Percentiles rank a stretch among this genome's conserved stretches.
These are phyloP conservation scores for Clarireedia sp. DNA, from an alignment of 2,329 filamentous ascomycete genomes.

Conservation along the genomic window DNA sequence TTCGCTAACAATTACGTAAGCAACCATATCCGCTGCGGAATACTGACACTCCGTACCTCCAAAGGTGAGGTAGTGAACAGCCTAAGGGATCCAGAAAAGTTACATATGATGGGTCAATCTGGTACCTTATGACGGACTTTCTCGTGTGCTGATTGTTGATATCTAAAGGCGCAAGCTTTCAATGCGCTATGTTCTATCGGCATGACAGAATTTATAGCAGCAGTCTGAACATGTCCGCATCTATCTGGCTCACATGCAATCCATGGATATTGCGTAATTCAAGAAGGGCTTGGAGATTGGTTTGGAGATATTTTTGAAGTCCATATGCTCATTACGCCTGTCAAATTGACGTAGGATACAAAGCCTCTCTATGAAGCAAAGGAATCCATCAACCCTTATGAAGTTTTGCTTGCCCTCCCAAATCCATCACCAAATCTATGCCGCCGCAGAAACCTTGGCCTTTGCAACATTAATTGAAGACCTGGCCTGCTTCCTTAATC, in stretches of 20 bases:
- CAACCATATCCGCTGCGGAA: not conserved
- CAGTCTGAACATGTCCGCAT: not conserved
- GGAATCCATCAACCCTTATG: slow-evolving; percentile 50
- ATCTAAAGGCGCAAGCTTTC: no score
- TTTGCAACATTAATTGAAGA: slow-evolving; percentile 97
- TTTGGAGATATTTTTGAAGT: slow-evolving; percentile 40
- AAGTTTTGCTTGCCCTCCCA: slow-evolving; percentile 39
- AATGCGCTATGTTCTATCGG: not conserved
- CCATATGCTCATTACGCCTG: slow-evolving; percentile 57
- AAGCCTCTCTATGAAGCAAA: slow-evolving; percentile 50
- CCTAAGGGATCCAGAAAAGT: no score
- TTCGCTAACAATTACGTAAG: slow-evolving; percentile 23
- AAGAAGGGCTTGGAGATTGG: slow-evolving; percentile 1
- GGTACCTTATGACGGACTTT: no score
- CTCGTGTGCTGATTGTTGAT: no score
- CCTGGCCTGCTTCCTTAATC: slow-evolving; percentile 98
- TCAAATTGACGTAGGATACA: slow-evolving; percentile 58
- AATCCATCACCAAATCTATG: slow-evolving; percentile 34
- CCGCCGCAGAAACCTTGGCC: slow-evolving; percentile 80
- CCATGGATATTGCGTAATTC: slow-evolving; percentile 3
- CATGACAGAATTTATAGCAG: not conserved
- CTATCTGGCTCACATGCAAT: not conserved
- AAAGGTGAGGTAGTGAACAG: not conserved
- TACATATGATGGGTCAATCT: no score
- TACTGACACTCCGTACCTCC: not conserved